Evolutionary conservation across 1,139 yeast species (phyloP).

Genomic region (Debaryomyces subglobosus): DNA sequence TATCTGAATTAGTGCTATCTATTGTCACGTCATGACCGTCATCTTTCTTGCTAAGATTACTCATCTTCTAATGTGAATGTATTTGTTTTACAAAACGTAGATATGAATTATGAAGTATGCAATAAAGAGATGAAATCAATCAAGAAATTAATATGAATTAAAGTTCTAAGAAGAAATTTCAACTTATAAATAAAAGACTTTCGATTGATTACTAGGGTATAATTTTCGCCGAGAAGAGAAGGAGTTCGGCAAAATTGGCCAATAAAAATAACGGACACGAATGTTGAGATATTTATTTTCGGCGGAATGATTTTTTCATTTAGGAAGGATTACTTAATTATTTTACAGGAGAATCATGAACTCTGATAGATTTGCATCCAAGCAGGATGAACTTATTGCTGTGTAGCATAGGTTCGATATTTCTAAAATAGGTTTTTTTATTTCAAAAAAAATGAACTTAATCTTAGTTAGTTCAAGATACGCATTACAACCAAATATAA

Average conservation of each 20-base stretch:
- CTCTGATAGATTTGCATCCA: neutral
- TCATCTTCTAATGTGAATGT: neutral
- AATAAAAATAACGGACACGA: neutral
- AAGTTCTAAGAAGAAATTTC: neutral
- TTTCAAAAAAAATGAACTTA: too few relatives aligned
- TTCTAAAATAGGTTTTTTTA: too few relatives aligned
- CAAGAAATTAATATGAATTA: neutral
- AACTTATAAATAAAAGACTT: neutral
- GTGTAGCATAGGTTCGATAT: too few relatives aligned
- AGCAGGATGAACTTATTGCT: neutral
- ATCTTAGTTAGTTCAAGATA: too few relatives aligned
- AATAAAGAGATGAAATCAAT: neutral
- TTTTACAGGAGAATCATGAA: neutral
- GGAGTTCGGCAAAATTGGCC: conserved; percentile 4
- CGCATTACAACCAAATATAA: neutral
- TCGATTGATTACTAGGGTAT: neutral
- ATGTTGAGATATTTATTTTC: neutral
- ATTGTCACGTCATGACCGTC: conserved; percentile 3
- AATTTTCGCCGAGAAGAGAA: conserved; percentile 5
- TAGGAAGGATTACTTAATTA: conserved; percentile 1
- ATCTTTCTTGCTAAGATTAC: neutral
- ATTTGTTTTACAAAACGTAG: neutral
- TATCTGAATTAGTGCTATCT: conserved; percentile 4
- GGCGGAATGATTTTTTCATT: neutral
- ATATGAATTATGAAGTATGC: neutral